These are phyloP conservation scores for Protomyces macrosporus DNA, from an alignment of 1,139 yeast genomes.

Conservation along the genomic window DNA sequence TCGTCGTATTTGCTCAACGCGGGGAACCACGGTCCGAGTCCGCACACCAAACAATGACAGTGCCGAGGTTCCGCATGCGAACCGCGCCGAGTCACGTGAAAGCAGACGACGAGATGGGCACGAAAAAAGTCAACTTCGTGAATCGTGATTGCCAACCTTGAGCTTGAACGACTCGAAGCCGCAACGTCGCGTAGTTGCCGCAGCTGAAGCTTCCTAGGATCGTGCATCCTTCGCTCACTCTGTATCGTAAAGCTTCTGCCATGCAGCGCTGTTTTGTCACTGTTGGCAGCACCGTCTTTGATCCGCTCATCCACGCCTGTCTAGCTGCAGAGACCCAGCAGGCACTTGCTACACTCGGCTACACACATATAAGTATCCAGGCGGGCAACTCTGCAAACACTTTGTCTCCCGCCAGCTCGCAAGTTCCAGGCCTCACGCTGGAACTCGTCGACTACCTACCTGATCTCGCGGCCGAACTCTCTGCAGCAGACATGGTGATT, in stretches of 20 bases:
- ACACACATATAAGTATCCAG: conserved; percentile 51
- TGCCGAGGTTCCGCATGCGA: no score
- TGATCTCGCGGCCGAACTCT: conserved; percentile 47
- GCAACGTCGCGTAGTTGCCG: not conserved
- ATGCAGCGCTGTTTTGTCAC: conserved; percentile 49
- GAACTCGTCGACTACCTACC: conserved; percentile 38
- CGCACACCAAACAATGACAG: no score
- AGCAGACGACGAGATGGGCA: no score
- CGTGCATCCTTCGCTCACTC: no score
- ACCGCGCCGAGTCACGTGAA: no score
- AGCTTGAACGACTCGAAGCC: no score
- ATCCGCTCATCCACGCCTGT: conserved; percentile 46
- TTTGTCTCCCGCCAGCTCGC: conserved; percentile 34
- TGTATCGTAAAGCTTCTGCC: no score
- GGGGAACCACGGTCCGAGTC: no score
- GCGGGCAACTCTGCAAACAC: conserved; percentile 54
- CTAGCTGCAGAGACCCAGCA: conserved; percentile 42
- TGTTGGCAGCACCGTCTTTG: conserved; percentile 81
- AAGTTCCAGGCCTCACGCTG: conserved; percentile 28
- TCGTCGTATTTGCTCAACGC: no score
- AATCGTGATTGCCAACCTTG: no score
- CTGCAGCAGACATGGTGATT: conserved; percentile 53
- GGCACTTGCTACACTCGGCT: conserved; percentile 41
- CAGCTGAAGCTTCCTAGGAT: not conserved
- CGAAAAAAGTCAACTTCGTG: no score